Conservation (phyloP, 345 rosid species). For the Citrus inodora region DNA sequence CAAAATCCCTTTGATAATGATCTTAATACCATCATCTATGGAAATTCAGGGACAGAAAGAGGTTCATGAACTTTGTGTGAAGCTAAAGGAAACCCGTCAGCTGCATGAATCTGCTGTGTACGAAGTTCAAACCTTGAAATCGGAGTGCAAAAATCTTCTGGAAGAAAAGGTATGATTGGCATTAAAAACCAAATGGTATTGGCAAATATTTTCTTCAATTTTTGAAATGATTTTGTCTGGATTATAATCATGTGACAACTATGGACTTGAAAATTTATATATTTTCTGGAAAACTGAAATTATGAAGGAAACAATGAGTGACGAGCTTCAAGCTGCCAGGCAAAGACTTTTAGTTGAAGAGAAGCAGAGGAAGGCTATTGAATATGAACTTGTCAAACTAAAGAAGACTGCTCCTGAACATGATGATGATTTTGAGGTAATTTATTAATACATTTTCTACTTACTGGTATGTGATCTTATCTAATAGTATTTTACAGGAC, state of each 20-base stretch:
- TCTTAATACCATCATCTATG: background rate
- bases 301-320: conserved; percentile 51
- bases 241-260: background rate
- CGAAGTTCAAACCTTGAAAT: conserved; percentile 64
- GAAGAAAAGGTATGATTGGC: conserved; percentile 56
- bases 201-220: background rate
- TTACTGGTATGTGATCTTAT: conserved; percentile 9
- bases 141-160: conserved; percentile 44
- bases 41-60: conserved; percentile 52
- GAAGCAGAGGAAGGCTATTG: conserved; percentile 59
- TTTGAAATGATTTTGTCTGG: background rate
- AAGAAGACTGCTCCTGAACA: conserved; percentile 54
- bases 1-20: background rate
- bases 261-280: background rate
- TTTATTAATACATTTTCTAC: conserved; percentile 1
- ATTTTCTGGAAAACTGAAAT: background rate
- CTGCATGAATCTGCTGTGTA: conserved; percentile 40
- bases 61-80: conserved; percentile 38
- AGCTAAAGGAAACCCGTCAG: conserved; percentile 46
- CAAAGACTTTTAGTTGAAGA: conserved; percentile 68
- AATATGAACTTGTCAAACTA: conserved; percentile 56
- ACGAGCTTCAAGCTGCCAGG: conserved; percentile 52
- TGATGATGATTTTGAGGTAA: conserved; percentile 54
- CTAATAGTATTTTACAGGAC: conserved; percentile 35
- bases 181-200: background rate